Evolutionary conservation across 352 stramenopile genomes (phyloP).

Genomic region (Pythium pyrilobum): DNA sequence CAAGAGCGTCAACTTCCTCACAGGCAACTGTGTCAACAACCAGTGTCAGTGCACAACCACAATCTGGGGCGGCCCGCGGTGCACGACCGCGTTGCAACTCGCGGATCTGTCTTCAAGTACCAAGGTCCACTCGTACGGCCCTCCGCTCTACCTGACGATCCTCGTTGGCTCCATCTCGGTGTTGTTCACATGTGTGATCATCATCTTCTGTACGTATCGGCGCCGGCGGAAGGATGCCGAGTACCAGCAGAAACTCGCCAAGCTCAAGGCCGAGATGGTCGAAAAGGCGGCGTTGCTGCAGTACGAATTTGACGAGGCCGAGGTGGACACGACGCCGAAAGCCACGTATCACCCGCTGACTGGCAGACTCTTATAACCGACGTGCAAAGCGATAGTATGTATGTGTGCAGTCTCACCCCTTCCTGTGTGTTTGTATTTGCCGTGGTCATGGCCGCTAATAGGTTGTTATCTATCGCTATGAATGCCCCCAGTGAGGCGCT

Average conservation of each 20-base stretch:
- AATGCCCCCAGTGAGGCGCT: too few relatives aligned
- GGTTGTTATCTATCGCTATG: not conserved
- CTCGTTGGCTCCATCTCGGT: slow-evolving; percentile 18
- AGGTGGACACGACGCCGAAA: slow-evolving; percentile 13
- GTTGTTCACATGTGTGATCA: slow-evolving; percentile 35
- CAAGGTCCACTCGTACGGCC: slow-evolving; percentile 19
- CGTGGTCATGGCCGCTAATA: too few relatives aligned
- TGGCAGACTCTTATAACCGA: slow-evolving; percentile 3
- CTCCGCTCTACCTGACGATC: slow-evolving; percentile 26
- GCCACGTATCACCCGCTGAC: slow-evolving; percentile 12
- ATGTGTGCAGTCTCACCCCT: not conserved
- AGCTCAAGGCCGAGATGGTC: slow-evolving; percentile 19
- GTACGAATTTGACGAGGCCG: slow-evolving; percentile 17
- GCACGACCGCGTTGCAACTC: slow-evolving; percentile 41
- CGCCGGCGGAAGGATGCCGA: slow-evolving; percentile 11
- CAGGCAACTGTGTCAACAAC: slow-evolving; percentile 41
- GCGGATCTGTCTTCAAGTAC: not conserved
- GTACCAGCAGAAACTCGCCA: slow-evolving; percentile 27
- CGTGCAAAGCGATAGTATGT: not conserved
- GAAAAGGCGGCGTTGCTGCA: slow-evolving; percentile 15
- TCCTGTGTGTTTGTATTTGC: slow-evolving; percentile 1
- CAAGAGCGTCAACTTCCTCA: slow-evolving; percentile 38
- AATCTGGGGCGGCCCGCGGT: slow-evolving; percentile 61
- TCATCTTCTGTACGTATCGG: slow-evolving; percentile 29
- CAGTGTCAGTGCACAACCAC: slow-evolving; percentile 48